Base-by-base conservation (phyloP, 345 rosid genomes). In the Balakata baccata region DNA sequence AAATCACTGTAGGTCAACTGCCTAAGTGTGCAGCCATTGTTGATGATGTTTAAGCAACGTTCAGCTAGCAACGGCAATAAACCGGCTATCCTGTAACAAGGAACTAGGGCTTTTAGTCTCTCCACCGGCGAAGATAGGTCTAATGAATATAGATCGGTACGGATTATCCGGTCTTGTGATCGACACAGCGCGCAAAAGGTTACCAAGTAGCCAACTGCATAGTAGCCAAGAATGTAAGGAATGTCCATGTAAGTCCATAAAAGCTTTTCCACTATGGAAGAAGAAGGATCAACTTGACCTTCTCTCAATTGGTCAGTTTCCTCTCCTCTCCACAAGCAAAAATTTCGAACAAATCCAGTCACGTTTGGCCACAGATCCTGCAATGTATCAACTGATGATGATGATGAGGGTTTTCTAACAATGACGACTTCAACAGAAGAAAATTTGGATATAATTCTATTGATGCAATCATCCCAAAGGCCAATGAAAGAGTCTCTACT, bases 271-370 rank as follows among this genome's bases (percentile, higher is more conserved):
- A 79, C 87, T 61, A 95, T 72, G 3, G 90, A 82, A 51, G 87
- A 84, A 46, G 96, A 83, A 0, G 99, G 97, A 20, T 89, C 87
- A 6, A 80, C 17, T 41, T 78, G 88, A 50, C 87, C 87, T 77
- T 92, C 99, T 57, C 89, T 85, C 22, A 84, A 47, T 70, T 75
- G 88, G 43, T 89, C 92, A 10, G 83, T 67, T 74, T 95, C 99
- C 78, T 92, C 99, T 38, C 99, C 99, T 79, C 99, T 91, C 99
- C 99, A 95, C 69, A 95, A 73, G 64, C 97, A 92, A 38, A 86
- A 90, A 68, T 85, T 87, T 68, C 88, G 81, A 0, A 92, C 77
- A 68, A 87, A 95, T 38, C 99, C 99, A 1, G 90, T 82, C 64
- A 92, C 87, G 68, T 92, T 92, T 3, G 99, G 98, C 99, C 99